Conservation (phyloP, 1,284 basidiomycete genomes). For the Golubevia sp. region DNA sequence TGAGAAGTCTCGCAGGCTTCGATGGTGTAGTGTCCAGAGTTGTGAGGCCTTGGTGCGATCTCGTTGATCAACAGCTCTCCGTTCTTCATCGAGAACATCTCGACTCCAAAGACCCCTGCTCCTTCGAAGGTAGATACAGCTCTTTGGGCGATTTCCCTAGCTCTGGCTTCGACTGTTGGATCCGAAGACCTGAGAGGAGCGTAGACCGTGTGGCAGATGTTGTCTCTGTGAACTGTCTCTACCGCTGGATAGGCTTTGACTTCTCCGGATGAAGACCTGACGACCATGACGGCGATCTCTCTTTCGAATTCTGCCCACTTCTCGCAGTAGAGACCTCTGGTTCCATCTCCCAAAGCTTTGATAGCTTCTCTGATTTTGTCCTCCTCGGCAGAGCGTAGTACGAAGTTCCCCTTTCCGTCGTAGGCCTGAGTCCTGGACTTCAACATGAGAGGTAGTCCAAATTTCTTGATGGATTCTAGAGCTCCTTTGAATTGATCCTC, state of each 20-base stretch:
- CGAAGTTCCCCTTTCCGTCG: conserved; percentile 92
- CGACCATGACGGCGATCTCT: conserved; percentile 98
- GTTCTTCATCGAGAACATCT: conserved; percentile 91
- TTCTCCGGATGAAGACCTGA: conserved; percentile 71
- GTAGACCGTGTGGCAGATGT: conserved; percentile 89
- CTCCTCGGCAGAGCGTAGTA: conserved; percentile 69
- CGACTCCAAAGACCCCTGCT: conserved; percentile 95
- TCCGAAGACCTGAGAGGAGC: conserved; percentile 70
- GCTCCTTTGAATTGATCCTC: conserved; percentile 62
- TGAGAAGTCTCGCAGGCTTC: conserved; percentile 95
- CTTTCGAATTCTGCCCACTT: conserved; percentile 87
- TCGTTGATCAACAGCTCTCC: conserved; percentile 91
- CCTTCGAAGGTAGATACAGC: conserved; percentile 82
- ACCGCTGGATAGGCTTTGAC: conserved; percentile 87
- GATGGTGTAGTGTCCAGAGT: conserved; percentile 99
- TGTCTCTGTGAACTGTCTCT: conserved; percentile 93
- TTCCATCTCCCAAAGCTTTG: conserved; percentile 61
- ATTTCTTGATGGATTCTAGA: conserved; percentile 47
- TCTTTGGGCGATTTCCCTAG: conserved; percentile 77
- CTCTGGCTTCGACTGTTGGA: conserved; percentile 54
- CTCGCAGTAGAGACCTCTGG: conserved; percentile 78
- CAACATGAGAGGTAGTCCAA: conserved; percentile 92
- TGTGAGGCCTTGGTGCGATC: conserved; percentile 98
- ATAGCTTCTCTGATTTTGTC: conserved; percentile 70
- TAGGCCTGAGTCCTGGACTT: conserved; percentile 94